Evolutionary conservation across 2,329 filamentous ascomycete genomes (phyloP), one percentile per base, ranked within the genome.

Genomic region (Trichophyton rubrum): DNA sequence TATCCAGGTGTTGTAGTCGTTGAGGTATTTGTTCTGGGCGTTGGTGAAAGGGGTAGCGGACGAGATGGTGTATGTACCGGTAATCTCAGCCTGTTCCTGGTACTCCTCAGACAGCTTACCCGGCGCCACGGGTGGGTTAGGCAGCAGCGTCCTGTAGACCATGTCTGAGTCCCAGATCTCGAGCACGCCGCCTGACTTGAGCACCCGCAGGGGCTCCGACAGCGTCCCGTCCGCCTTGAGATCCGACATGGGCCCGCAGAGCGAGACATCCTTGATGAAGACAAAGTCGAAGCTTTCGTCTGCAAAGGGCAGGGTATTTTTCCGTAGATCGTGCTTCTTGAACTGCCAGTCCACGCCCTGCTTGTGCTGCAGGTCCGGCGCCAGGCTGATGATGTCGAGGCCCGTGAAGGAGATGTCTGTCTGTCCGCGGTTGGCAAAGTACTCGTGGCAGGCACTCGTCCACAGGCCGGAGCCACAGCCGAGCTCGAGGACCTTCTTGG

Each of bases 101-200:
- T 89, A 84, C 56, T 85, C 82, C 43, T 84, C 79, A 17, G 83
- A 80, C 53, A 59, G n/a, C 62, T 77, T 77, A 24, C 80, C 76
- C 65, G 80, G 74, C 59, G 82, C 77, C 13, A 80, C 81, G 1
- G 85, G 84, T 1, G 88, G 84, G 70, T 93, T 89, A 2, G 89
- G 89, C 58, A 89, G 80, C 30, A 97, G 79, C 72, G 90, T 91
- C 66, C 91, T 87, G 64, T 96, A 84, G 11, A 86, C 82, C 69
- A 90, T 85, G 73, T 96, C 91, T 3, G 87, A 87, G 65, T 96
- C 91, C 91, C 91, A 96, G 15, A 95, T 80, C 70, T 96, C 92
- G 27, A 96, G 69, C 1, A 84, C 83, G 3, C 92, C 92, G 15
- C 89, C 90, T 0, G 88, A 85, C 65, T 82, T 85, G 40, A 96